These are phyloP conservation scores for Grifola frondosa DNA, from an alignment of 1,284 basidiomycete genomes.

Conservation along the genomic window DNA sequence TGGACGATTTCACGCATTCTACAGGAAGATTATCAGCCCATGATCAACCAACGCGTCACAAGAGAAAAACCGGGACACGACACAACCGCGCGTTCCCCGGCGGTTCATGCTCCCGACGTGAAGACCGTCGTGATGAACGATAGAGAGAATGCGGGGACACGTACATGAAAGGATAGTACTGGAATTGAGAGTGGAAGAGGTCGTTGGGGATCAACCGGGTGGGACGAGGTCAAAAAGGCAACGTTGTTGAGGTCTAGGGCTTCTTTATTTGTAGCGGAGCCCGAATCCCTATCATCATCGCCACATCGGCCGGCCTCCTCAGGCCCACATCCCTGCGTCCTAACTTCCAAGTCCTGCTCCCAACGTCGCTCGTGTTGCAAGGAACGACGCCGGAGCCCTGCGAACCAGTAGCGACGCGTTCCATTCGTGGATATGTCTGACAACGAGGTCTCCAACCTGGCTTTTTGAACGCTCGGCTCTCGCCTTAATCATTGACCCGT, in stretches of 20 bases:
- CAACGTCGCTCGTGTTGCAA: too few relatives aligned
- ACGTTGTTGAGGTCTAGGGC: constrained; percentile 28
- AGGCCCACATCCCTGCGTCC: too few relatives aligned
- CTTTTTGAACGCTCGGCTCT: too few relatives aligned
- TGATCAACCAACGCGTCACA: constrained; percentile 8
- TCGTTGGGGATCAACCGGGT: constrained; percentile 30
- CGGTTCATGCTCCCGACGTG: background rate
- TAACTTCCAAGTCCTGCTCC: too few relatives aligned
- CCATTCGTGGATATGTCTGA: too few relatives aligned
- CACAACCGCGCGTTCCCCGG: background rate
- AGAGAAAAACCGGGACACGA: constrained; percentile 6
- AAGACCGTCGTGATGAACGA: background rate
- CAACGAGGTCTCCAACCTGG: too few relatives aligned
- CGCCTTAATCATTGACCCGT: too few relatives aligned
- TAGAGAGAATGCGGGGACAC: constrained; percentile 15
- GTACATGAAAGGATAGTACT: constrained; percentile 29
- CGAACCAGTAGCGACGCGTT: too few relatives aligned
- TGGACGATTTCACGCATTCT: constrained; percentile 98
- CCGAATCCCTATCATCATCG: constrained; percentile 21
- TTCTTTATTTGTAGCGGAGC: constrained; percentile 24
- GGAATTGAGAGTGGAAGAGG: constrained; percentile 22
- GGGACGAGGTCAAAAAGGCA: constrained; percentile 31
- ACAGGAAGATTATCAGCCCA: constrained; percentile 32
- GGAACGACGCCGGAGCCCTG: too few relatives aligned
- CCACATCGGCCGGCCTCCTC: too few relatives aligned